A percentile compares a stretch with the other conserved stretches of the same genome.
Evolutionary conservation across 345 rosid genomes (phyloP).

Genomic region (Arabidopsis thaliana): DNA sequence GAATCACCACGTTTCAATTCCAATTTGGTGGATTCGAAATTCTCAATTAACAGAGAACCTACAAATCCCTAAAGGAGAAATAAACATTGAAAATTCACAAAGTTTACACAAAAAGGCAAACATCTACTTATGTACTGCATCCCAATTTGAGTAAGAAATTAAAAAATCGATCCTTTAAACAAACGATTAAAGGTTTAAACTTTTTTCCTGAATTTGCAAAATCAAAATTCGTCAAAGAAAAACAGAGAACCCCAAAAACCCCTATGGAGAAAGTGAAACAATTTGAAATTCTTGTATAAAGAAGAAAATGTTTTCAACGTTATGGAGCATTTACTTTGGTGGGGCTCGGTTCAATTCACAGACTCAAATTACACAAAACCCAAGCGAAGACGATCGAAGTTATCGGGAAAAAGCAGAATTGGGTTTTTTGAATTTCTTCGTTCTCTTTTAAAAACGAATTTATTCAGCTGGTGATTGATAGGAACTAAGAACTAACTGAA

Average conservation of each 20-base stretch:
- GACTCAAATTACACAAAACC: slow-evolving; percentile 27
- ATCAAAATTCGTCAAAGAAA: neutral
- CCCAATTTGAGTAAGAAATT: neutral
- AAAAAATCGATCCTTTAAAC: neutral
- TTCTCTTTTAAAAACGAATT: neutral
- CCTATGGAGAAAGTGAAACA: slow-evolving; percentile 10
- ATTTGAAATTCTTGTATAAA: neutral
- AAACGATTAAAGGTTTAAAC: slow-evolving; percentile 4
- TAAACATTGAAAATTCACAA: slow-evolving; percentile 3
- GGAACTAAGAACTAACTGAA: neutral
- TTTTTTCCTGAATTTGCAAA: neutral
- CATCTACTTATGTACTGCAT: neutral
- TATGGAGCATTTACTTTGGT: slow-evolving; percentile 27
- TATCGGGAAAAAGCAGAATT: neutral
- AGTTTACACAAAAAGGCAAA: slow-evolving; percentile 17
- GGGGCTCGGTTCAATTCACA: slow-evolving; percentile 19
- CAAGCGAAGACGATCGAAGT: slow-evolving; percentile 8
- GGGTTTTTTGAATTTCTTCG: neutral
- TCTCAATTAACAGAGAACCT: slow-evolving; percentile 9
- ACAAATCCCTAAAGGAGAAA: slow-evolving; percentile 12
- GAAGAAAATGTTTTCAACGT: slow-evolving; percentile 36
- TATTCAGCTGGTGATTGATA: slow-evolving; percentile 9
- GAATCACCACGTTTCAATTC: neutral
- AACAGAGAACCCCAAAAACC: slow-evolving; percentile 14
- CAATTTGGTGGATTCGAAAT: neutral